Evolutionary conservation across 139 green algal genomes (phyloP), one percentile per base, ranked within the genome.

Genomic region (Coccomyxa sp.): DNA sequence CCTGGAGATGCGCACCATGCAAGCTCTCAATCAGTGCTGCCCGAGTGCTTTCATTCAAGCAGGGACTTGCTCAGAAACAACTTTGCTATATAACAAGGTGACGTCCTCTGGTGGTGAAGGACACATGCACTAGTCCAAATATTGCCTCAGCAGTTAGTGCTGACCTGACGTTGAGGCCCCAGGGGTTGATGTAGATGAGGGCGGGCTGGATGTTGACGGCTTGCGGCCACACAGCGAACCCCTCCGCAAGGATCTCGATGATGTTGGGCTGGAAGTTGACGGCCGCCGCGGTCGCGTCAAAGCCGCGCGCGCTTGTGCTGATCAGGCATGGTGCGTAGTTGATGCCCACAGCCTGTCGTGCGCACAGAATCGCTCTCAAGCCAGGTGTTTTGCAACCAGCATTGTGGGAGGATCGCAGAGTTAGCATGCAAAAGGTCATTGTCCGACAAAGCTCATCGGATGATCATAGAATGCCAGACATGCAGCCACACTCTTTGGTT

Each of bases 151-250:
- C n/a, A n/a, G n/a, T n/a, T n/a, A 9, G 63, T 21, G 63, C 63
- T 25, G 9, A 71, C 63, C 63, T 71, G 63, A 71, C 21, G 9
- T 71, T 25, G 21, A 25, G 18, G 9, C 63, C 63, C 63, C 63
- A 71, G 21, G 63, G 63, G 63, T 71, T 71, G 63, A 71, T 25
- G 63, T 71, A 71, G 63, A 71, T 25, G 21, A 71, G 71, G 27
- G n/a, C 71, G 27, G 71, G 71, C 71, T 77, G 71, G 71, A 77
- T 77, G 71, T 77, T 77, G 71, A 77, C 27, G n/a, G 27, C 71
- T 12, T 18, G 17, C 71, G 71, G 71, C 71, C 71, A 77, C 23
- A 38, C 27, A 10, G 71, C 27, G 23, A 77, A 12, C 4, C 71
- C 71, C 27, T 77, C n/a, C 45, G 23, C 71, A 0, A 77, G 71